Evolutionary conservation across 2,329 filamentous ascomycete species (phyloP), one percentile per base, ranked within the genome.

Genomic region (Fusarium xyrophilum): DNA sequence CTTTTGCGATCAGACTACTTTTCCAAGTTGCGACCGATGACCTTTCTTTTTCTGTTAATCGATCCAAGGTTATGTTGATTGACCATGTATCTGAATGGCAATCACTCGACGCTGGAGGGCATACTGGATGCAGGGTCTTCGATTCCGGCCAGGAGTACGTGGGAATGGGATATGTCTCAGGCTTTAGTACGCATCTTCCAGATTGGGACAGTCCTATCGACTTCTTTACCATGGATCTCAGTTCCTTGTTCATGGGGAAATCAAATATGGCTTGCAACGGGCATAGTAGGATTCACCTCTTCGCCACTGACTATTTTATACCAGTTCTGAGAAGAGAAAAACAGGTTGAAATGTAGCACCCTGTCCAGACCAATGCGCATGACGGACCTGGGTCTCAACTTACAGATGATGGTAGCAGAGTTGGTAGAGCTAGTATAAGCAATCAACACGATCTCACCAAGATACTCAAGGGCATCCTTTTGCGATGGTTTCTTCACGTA

Each of bases 241-340:
- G 3, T 28, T 28, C 7, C 13, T 28, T 28, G 19, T 44, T 44
- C 13, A 0, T 15, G 25, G 1, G 2, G 0, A 44, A 5, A 28
- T 15, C 28, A 15, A 7, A 44, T 11, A 2, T 0, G 0, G 25
- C 42, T 44, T 7, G 0, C 9, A 3, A 11, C 2, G 0, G 2
- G 2, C 1, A 6, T 42, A 8, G 2, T 7, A 11, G 1, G 13
- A 7, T 3, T n/a, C 13, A 44, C 13, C 0, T 44, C 19, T 13
- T 44, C 13, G 42, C 15, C 8, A 15, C 25, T 2, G 6, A 44
- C 42, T 28, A 11, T n/a, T 3, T 44, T 0, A 7, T 28, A 15
- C 5, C 42, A n/a, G 42, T 28, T 44, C 7, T 28, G 25, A 44
- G 25, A 28, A 19, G 42, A 6, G 25, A 28, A 1, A 44, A 44